Evolutionary conservation across 495 filamentous ascomycete species (phyloP).

Genomic region (Tuber umbilicatum): DNA sequence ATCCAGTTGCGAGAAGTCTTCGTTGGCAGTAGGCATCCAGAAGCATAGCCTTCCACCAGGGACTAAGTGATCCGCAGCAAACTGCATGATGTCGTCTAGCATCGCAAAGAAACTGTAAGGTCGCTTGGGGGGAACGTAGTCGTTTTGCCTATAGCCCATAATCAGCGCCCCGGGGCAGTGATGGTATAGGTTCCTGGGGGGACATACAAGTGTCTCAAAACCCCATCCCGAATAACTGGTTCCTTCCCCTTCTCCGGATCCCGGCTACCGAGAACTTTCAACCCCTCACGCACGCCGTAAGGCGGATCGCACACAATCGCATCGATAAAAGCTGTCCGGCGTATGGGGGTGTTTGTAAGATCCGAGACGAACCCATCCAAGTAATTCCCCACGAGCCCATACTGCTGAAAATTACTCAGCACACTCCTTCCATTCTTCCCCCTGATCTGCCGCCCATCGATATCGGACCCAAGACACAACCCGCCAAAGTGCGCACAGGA

Average conservation of each 20-base stretch:
- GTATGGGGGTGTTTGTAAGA: constrained; percentile 78
- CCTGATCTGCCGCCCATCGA: constrained; percentile 79
- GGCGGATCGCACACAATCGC: constrained; percentile 95
- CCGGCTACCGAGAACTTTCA: constrained; percentile 74
- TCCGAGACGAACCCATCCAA: constrained; percentile 77
- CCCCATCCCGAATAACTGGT: constrained; percentile 63
- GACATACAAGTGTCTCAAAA: constrained; percentile 60
- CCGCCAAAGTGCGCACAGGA: constrained; percentile 87
- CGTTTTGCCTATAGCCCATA: constrained; percentile 50
- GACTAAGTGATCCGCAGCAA: constrained; percentile 72
- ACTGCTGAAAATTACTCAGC: constrained; percentile 74
- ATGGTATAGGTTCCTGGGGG: background rate
- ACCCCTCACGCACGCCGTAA: constrained; percentile 91
- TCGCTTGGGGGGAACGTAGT: constrained; percentile 82
- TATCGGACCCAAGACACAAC: constrained; percentile 72
- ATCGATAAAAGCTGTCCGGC: constrained; percentile 62
- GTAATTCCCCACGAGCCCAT: constrained; percentile 58
- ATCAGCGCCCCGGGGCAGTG: background rate
- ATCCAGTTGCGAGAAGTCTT: constrained; percentile 62
- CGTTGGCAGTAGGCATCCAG: constrained; percentile 96
- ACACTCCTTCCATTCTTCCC: constrained; percentile 60
- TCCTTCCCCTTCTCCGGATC: constrained; percentile 57
- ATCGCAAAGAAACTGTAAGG: constrained; percentile 87
- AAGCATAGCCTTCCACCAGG: constrained; percentile 73
- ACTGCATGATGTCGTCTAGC: constrained; percentile 80